phyloP scores from a whole-genome alignment of 768 basidiomycete species.

The Inosperma sp. region DNA sequence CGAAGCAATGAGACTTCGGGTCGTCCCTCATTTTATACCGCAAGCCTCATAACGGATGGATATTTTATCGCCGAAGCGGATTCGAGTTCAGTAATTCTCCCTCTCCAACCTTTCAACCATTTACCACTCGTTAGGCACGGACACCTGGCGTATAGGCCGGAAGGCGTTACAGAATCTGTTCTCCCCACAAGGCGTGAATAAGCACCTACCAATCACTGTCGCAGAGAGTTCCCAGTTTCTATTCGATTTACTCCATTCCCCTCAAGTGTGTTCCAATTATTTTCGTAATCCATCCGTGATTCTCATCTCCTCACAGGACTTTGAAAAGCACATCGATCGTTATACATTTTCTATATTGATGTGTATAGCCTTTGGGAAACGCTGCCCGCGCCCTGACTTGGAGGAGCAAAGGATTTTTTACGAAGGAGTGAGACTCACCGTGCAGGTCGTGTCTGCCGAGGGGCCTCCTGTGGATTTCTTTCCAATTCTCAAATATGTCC shows the following conservation, averaged over 20 bases:
- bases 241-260: neutral
- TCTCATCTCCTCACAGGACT: neutral
- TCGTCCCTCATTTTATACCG: neutral
- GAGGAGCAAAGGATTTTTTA: neutral
- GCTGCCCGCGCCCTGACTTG: neutral
- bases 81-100: neutral
- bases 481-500: neutral
- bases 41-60: neutral
- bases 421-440: neutral
- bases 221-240: neutral
- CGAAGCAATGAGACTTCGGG: neutral
- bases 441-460: neutral
- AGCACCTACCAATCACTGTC: neutral
- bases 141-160: neutral
- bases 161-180: neutral
- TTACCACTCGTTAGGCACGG: neutral
- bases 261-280: neutral
- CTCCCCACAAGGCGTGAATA: neutral
- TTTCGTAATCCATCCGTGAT: neutral
- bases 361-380: neutral
- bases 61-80: neutral
- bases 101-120: neutral
- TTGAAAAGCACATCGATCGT: neutral
- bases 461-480: neutral
- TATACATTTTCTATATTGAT: neutral